Base-by-base conservation (phyloP, 208 protist genomes). In the Paratrypanosoma confusum region DNA sequence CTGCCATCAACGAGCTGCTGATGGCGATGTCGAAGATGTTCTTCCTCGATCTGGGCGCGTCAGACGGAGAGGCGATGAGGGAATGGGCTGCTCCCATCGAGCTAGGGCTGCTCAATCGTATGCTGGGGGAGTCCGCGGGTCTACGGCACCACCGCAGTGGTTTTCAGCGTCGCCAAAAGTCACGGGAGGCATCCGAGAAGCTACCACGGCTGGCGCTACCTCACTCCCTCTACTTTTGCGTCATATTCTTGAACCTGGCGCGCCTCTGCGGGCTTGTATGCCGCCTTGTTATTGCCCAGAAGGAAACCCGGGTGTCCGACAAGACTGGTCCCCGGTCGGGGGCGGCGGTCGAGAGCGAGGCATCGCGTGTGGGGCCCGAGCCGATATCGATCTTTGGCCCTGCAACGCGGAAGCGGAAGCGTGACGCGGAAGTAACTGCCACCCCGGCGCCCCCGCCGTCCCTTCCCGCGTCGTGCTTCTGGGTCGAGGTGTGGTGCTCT, bases 401-500 rank as follows among this genome's bases (percentile, higher is more conserved):
- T n/a, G n/a, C n/a, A n/a, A n/a, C n/a, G n/a, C n/a, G n/a, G n/a
- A n/a, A n/a, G n/a, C n/a, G n/a, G n/a, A n/a, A n/a, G n/a, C n/a
- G n/a, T n/a, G n/a, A n/a, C n/a, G n/a, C n/a, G n/a, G n/a, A n/a
- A n/a, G n/a, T n/a, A n/a, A n/a, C n/a, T n/a, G n/a, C n/a, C n/a
- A n/a, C n/a, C n/a, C n/a, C n/a, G n/a, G n/a, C n/a, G n/a, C n/a
- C n/a, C n/a, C n/a, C n/a, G n/a, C n/a, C n/a, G n/a, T n/a, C n/a
- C n/a, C 41, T 80, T 6, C 79, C 75, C 11, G 72, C 60, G 6
- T 86, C 75, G 24, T 89, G 74, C 48, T 86, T 81, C 42, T 93
- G 85, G 85, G 63, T 77, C 13, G 81, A 93, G 45, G 85, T 93
- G 42, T 93, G 85, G 85, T 76, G 76, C 26, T 50, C 65, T 3